Conservation (phyloP, 768 basidiomycete species). For the Hebeloma cylindrosporum region DNA sequence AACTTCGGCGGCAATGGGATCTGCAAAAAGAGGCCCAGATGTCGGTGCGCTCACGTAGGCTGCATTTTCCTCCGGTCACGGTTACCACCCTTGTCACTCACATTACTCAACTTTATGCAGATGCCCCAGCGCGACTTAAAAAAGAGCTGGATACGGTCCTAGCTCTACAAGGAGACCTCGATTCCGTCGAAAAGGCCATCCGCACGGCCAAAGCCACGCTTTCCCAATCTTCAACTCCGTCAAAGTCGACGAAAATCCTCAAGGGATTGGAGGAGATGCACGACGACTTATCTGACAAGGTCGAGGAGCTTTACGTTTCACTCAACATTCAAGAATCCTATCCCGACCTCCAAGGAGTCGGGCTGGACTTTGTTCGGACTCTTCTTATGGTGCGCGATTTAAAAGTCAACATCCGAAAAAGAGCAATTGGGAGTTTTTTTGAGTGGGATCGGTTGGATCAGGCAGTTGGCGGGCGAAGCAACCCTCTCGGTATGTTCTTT, state of each 20-base stretch:
- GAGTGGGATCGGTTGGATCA: conserved; percentile 38
- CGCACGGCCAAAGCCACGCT: conserved; percentile 12
- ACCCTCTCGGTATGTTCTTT: conserved; percentile 31
- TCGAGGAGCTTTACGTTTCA: conserved; percentile 33
- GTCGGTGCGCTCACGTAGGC: conserved; percentile 14
- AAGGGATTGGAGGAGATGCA: conserved; percentile 22
- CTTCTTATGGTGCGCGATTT: conserved; percentile 37
- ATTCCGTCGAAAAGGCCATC: conserved; percentile 23
- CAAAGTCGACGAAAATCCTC: conserved; percentile 13
- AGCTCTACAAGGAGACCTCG: conserved; percentile 27
- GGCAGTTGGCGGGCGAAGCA: conserved; percentile 29
- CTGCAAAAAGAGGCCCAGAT: conserved; percentile 32
- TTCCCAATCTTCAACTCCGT: background rate
- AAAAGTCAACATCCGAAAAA: conserved; percentile 38
- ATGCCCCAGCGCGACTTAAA: conserved; percentile 29
- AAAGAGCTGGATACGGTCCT: conserved; percentile 34
- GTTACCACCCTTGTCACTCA: too few relatives aligned
- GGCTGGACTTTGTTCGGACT: conserved; percentile 29
- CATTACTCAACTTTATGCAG: too few relatives aligned
- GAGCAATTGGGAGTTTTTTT: conserved; percentile 34
- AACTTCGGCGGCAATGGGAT: conserved; percentile 33
- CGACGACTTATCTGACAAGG: conserved; percentile 19
- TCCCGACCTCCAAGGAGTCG: conserved; percentile 35
- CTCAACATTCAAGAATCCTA: conserved; percentile 33
- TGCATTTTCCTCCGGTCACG: too few relatives aligned